Base-by-base conservation (phyloP, 164 flowering plant species). In the Chimonanthus praecox region DNA sequence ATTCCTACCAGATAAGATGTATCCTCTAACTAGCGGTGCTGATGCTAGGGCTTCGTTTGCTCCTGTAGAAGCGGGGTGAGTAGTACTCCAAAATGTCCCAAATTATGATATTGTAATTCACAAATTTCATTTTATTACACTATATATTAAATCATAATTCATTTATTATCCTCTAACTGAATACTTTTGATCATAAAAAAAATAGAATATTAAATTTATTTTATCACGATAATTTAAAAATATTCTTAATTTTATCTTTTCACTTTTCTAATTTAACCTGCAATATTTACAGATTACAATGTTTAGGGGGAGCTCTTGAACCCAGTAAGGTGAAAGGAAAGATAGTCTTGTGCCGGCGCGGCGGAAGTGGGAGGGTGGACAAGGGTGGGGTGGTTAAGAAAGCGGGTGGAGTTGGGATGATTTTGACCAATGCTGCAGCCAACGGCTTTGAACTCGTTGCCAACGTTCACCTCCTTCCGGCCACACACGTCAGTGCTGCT, bases 321-420 rank as follows among this genome's bases (percentile, higher is more conserved):
- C 79, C 81, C 0, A 49, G 68, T 72, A 88, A 88, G 83, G 88
- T 78, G 70, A 83, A 80, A 72, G 92, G 89, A 2, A 90, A 87
- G 80, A 87, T 90, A 7, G 64, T 90, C 81, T 86, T 69, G 0
- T 90, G 94, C 64, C 83, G 83, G 6, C 79, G 94, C 58, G 92
- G 92, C 0, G 78, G 4, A 0, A 84, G 49, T 43, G 79, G 71
- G 0, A 80, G 89, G 71, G 76, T 80, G 16, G 88, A 84, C 6
- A 87, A 90, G 73, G 88, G 86, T 5, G 7, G 72, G 49, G 86
- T 81, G 2, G 21, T 67, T 2, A n/a, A 58, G 4, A 3, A 33
- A 2, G 90, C 90, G 0, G 94, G 94, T 6, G 94, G 85, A 2
- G 85, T 63, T 33, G 94, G 87, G 7, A 87, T 88, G 87, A 83